A percentile compares a stretch with the other conserved stretches of the same genome.
Evolutionary conservation across 768 basidiomycete genomes (phyloP).

Genomic region (Mycena galericulata): DNA sequence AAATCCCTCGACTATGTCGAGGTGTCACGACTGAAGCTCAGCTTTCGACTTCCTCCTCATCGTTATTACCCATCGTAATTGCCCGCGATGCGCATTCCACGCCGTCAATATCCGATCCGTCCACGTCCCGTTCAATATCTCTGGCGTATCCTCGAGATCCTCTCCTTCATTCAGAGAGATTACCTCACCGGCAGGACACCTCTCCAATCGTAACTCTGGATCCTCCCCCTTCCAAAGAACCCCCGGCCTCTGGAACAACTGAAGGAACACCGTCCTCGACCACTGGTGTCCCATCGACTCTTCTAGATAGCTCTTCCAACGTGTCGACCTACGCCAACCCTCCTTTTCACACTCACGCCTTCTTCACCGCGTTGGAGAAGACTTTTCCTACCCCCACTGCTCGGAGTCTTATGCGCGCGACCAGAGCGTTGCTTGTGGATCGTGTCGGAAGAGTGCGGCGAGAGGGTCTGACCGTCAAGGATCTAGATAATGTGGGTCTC

Average conservation of each 20-base stretch:
- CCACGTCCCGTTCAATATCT: conserved; percentile 31
- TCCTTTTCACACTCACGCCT: conserved; percentile 87
- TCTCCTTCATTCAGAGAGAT: conserved; percentile 9
- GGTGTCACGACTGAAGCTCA: conserved; percentile 22
- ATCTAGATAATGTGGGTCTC: conserved; percentile 80
- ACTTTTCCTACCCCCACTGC: conserved; percentile 82
- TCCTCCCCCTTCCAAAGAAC: neutral
- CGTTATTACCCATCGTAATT: conserved; percentile 13
- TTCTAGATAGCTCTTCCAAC: conserved; percentile 18
- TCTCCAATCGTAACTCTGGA: neutral
- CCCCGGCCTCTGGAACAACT: neutral
- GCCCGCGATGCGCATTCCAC: conserved; percentile 21
- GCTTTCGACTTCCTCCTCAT: conserved; percentile 4
- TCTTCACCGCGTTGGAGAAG: conserved; percentile 77
- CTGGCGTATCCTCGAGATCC: conserved; percentile 29
- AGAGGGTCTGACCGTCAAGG: conserved; percentile 80
- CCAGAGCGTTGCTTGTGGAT: conserved; percentile 82
- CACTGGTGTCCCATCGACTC: conserved; percentile 32
- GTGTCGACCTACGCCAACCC: conserved; percentile 66
- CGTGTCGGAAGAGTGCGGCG: conserved; percentile 76
- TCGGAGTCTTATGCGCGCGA: conserved; percentile 85
- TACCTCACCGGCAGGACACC: conserved; percentile 2
- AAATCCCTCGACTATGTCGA: conserved; percentile 25
- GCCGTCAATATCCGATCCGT: conserved; percentile 24
- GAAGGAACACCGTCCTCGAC: conserved; percentile 1